phyloP scores from a whole-genome alignment of 495 filamentous ascomycete species.

The Penicillium maclennaniae region DNA sequence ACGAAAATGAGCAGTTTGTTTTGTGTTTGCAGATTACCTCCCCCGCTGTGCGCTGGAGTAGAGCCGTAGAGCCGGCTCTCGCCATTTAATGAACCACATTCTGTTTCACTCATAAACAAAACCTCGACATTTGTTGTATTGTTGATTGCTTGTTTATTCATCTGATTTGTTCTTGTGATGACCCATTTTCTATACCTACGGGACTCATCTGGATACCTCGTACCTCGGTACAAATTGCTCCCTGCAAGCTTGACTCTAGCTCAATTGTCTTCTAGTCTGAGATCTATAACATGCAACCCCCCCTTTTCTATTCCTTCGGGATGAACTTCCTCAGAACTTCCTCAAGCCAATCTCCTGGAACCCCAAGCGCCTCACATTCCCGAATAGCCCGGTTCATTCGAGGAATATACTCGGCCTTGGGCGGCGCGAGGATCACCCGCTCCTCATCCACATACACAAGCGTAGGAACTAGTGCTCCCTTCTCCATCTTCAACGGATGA shows the following conservation, averaged over 20 bases:
- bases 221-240: background rate
- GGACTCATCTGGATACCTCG: background rate
- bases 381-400: constrained; percentile 65
- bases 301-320: constrained; percentile 19
- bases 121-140: constrained; percentile 7
- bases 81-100: background rate
- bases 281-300: background rate
- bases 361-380: constrained; percentile 55
- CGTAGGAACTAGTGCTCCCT: constrained; percentile 23
- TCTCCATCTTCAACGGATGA: constrained; percentile 4
- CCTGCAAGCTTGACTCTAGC: background rate
- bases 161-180: background rate
- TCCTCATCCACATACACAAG: constrained; percentile 59
- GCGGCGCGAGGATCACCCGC: constrained; percentile 32
- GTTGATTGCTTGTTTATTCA: background rate
- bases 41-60: constrained; percentile 8
- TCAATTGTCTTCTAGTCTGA: background rate
- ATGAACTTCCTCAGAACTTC: constrained; percentile 57
- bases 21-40: background rate
- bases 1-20: background rate
- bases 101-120: constrained; percentile 17
- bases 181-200: background rate
- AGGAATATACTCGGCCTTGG: constrained; percentile 60
- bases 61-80: constrained; percentile 12
- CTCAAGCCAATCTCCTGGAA: constrained; percentile 55